These are phyloP conservation scores for Pseudotsuga menziesii DNA, from an alignment of 75 land plant species.

Conservation along the genomic window DNA sequence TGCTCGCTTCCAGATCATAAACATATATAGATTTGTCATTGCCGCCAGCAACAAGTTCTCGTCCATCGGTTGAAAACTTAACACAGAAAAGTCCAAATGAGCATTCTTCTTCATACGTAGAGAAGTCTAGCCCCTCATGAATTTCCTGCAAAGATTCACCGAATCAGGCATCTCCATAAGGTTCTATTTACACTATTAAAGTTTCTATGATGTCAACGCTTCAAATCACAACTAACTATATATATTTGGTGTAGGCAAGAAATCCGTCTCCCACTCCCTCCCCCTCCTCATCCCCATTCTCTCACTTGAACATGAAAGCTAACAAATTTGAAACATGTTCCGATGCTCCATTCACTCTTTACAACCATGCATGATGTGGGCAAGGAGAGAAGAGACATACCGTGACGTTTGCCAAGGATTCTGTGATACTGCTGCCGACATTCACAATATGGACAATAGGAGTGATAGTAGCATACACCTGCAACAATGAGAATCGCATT, in stretches of 20 bases:
- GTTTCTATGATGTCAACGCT: background rate
- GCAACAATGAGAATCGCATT: constrained; percentile 13
- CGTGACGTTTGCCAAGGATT: constrained; percentile 82
- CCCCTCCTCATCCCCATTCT: background rate
- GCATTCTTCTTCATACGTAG: constrained; percentile 36
- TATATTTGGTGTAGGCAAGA: background rate
- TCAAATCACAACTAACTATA: background rate
- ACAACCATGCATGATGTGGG: background rate
- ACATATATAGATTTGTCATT: constrained; percentile 81
- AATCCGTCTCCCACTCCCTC: background rate
- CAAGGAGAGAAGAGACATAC: constrained; percentile 31
- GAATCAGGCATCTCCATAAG: background rate
- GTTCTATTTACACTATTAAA: background rate
- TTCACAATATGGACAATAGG: constrained; percentile 89
- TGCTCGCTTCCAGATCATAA: constrained; percentile 78
- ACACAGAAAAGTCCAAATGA: constrained; percentile 81
- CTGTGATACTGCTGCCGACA: constrained; percentile 48
- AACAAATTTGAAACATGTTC: background rate
- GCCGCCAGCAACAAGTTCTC: constrained; percentile 87
- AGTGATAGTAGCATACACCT: constrained; percentile 89
- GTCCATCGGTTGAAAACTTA: constrained; percentile 82
- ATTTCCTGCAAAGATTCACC: constrained; percentile 59
- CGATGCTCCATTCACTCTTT: background rate
- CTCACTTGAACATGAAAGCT: background rate
- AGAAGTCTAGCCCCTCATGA: constrained; percentile 85